Evolutionary conservation across 2,329 filamentous ascomycete species (phyloP).

Genomic region (Phyllosticta ampelicida): DNA sequence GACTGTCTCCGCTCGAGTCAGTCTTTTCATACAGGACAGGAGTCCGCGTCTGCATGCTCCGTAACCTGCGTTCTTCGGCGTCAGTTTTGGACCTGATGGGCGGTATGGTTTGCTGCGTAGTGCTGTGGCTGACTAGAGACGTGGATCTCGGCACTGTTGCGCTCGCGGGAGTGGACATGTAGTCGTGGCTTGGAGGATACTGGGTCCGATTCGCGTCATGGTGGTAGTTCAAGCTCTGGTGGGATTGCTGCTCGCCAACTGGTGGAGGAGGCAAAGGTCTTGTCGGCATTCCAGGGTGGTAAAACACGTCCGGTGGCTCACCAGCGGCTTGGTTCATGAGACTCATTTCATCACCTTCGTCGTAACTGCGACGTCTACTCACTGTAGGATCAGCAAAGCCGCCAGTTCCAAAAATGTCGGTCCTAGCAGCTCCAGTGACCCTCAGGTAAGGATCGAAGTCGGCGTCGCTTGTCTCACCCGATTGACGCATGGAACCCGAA

Average conservation of each 20-base stretch:
- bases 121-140: conserved; percentile 72
- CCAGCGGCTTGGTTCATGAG: conserved; percentile 33
- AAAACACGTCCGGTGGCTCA: conserved; percentile 84
- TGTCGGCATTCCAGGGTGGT: conserved; percentile 66
- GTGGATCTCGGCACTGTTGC: conserved; percentile 27
- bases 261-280: conserved; percentile 54
- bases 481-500: conserved; percentile 35
- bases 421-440: conserved; percentile 51
- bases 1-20: conserved; percentile 41
- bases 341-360: conserved; percentile 72
- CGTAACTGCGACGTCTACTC: conserved; percentile 64
- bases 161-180: conserved; percentile 23
- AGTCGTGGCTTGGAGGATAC: conserved; percentile 22
- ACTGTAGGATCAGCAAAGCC: conserved; percentile 65
- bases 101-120: conserved; percentile 64
- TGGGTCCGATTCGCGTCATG: conserved; percentile 17
- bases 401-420: conserved; percentile 85
- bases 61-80: conserved; percentile 51
- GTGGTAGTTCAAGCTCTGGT: conserved; percentile 45
- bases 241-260: conserved; percentile 41
- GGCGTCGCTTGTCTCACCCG: conserved; percentile 33
- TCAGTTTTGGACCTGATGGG: conserved; percentile 93
- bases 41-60: conserved; percentile 32
- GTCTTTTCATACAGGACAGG: conserved; percentile 21
- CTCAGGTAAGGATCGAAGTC: conserved; percentile 44